Percentiles rank a stretch among this genome's conserved stretches.
phyloP scores from a whole-genome alignment of 2,329 filamentous ascomycete genomes.

The Sarocladium oryzae region DNA sequence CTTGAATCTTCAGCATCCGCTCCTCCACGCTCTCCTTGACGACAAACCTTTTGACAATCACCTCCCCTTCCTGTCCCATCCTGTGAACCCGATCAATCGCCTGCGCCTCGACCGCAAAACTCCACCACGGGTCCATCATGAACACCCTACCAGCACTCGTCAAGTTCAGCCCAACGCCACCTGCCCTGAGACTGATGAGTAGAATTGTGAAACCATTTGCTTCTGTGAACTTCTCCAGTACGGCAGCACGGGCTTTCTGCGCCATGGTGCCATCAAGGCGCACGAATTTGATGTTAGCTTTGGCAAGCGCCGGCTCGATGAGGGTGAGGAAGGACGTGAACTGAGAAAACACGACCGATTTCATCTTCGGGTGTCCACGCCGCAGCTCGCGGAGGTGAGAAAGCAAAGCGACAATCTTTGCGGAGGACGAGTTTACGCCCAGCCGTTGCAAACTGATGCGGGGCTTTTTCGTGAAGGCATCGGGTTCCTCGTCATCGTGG shows the following conservation, averaged over 20 bases:
- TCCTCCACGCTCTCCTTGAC: slow-evolving; percentile 89
- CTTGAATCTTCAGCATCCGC: slow-evolving; percentile 88
- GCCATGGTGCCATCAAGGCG: slow-evolving; percentile 87
- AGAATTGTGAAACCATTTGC: slow-evolving; percentile 61
- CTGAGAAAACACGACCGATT: slow-evolving; percentile 92
- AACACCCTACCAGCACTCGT: slow-evolving; percentile 85
- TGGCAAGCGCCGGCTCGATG: slow-evolving; percentile 72
- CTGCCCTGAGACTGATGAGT: slow-evolving; percentile 78
- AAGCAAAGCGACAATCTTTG: slow-evolving; percentile 80
- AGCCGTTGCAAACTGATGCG: slow-evolving; percentile 56
- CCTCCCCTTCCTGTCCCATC: slow-evolving; percentile 86
- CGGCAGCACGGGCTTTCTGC: slow-evolving; percentile 74
- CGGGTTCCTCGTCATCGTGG: slow-evolving; percentile 58
- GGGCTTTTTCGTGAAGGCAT: slow-evolving; percentile 35
- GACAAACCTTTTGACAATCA: slow-evolving; percentile 82
- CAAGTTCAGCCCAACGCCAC: slow-evolving; percentile 89
- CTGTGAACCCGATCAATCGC: slow-evolving; percentile 96
- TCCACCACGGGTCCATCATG: slow-evolving; percentile 99
- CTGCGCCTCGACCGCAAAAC: slow-evolving; percentile 91
- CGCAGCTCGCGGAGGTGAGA: slow-evolving; percentile 65
- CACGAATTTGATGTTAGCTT: slow-evolving; percentile 69
- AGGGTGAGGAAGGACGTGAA: slow-evolving; percentile 95
- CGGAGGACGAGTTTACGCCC: slow-evolving; percentile 64
- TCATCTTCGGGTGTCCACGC: slow-evolving; percentile 59
- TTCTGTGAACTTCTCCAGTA: slow-evolving; percentile 66